Evolutionary conservation across 129 eudicot genomes (phyloP).

Genomic region (Tagetes patula): DNA sequence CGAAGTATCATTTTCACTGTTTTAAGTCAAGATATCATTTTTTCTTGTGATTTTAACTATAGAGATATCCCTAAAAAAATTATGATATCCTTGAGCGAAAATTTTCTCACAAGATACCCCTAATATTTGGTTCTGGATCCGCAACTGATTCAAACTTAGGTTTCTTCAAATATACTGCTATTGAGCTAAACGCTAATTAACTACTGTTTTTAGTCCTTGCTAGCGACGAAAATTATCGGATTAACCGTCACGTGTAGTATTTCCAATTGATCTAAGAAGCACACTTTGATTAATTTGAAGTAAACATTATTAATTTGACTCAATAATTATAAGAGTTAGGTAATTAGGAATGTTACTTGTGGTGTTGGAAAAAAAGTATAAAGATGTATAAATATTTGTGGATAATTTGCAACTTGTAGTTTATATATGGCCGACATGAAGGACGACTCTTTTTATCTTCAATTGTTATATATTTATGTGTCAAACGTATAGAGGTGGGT

Average conservation of each 20-base stretch:
- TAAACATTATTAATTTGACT: not conserved
- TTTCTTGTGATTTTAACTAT: too few relatives aligned
- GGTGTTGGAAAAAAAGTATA: not conserved
- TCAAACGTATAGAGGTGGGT: not conserved
- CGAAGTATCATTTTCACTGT: too few relatives aligned
- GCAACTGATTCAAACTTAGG: too few relatives aligned
- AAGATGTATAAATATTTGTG: not conserved
- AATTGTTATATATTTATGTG: not conserved
- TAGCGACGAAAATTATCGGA: not conserved
- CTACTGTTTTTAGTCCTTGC: too few relatives aligned
- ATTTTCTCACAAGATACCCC: too few relatives aligned
- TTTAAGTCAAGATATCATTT: too few relatives aligned
- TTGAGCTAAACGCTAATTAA: too few relatives aligned
- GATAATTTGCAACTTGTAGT: not conserved
- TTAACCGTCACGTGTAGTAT: not conserved
- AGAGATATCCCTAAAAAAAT: too few relatives aligned
- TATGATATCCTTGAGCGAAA: too few relatives aligned
- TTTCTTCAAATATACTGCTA: too few relatives aligned
- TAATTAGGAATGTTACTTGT: not conserved
- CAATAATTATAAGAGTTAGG: not conserved
- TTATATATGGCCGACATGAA: conserved; percentile 3
- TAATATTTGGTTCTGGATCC: too few relatives aligned
- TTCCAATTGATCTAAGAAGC: not conserved
- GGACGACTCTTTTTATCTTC: not conserved
- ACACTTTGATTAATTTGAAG: not conserved